Evolutionary conservation across 2,329 filamentous ascomycete genomes (phyloP), one percentile per base, ranked within the genome.

Genomic region (Ceratocystis colombiana): DNA sequence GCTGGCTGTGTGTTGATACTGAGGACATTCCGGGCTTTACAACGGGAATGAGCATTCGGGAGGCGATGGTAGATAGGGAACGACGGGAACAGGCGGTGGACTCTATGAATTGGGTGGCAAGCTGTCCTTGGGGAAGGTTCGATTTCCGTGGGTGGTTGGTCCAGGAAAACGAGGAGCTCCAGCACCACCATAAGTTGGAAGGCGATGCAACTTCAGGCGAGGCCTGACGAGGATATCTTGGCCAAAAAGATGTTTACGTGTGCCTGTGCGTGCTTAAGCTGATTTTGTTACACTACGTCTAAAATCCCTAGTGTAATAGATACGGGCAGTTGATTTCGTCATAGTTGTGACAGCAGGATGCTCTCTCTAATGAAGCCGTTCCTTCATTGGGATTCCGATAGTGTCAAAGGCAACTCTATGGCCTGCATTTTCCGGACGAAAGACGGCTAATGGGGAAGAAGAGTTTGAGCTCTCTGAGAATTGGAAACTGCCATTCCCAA

Each of bases 1-100:
- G 82, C 8, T 85, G 82, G 82, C 70, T 84, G 65, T 75, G 77
- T 10, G 77, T 84, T 5, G 78, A 81, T 63, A 73, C 78, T 25
- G 76, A 76, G 48, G 72, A 75, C 41, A 74, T 79, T 0, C 69
- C 71, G 22, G 74, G 74, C 0, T 82, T 80, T 68, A 71, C 73
- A 0, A 66, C 70, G 3, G 76, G 75, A 0, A 72, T 74, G 50
- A 79, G 77, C 57, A 74, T 75, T 1, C 76, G 78, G 64, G 79
- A 82, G 68, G 81, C 79, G 0, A 69, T 81, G 67, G 70, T 69
- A 25, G 76, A 77, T 66, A 75, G 79, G 50, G 72, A 72, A 7
- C 71, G 69, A 67, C 74, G 79, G 41, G 74, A 78, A 67, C 71
- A 71, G 22, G 76, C 72, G 8, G 78, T 79, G 1, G 76, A 79